phyloP scores from a whole-genome alignment of 306 rosid species.

The Pachyrhizus erosus region DNA sequence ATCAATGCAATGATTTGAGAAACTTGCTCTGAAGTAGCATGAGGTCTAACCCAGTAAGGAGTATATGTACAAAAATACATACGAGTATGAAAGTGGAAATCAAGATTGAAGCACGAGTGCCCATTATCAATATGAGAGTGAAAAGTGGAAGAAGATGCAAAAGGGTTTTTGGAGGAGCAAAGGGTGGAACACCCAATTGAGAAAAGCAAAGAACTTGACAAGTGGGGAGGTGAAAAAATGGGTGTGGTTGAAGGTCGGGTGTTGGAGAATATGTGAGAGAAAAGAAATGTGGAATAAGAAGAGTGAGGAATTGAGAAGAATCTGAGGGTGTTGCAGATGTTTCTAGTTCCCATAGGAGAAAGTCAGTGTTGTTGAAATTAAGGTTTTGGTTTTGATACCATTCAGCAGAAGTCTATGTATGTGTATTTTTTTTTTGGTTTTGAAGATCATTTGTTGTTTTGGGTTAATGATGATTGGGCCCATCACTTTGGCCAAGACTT shows the following conservation, averaged over 20 bases:
- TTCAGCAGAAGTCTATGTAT: no score
- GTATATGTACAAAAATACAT: constrained; percentile 49
- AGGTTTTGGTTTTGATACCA: background rate
- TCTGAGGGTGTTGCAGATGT: constrained; percentile 49
- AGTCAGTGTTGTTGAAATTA: background rate
- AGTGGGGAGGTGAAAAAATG: no score
- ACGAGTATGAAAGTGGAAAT: background rate
- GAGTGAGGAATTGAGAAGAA: constrained; percentile 48
- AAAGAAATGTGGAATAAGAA: constrained; percentile 19
- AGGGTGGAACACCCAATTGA: constrained; percentile 42
- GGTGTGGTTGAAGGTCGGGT: constrained; percentile 28
- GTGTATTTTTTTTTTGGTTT: no score
- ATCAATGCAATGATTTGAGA: constrained; percentile 56
- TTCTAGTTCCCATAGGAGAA: constrained; percentile 44
- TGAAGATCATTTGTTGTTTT: no score
- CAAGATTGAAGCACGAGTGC: background rate
- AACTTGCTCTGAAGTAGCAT: constrained; percentile 47
- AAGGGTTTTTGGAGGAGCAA: constrained; percentile 23
- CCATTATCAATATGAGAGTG: background rate
- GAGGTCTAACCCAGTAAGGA: constrained; percentile 18
- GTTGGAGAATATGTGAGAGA: constrained; percentile 28
- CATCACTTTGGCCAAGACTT: no score
- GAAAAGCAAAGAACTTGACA: constrained; percentile 12
- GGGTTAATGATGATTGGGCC: no score
- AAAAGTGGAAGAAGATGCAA: constrained; percentile 26